A percentile compares a stretch with the other conserved stretches of the same genome.
These are phyloP conservation scores for Shiraia sp. DNA, from an alignment of 2,329 filamentous ascomycete genomes.

Conservation along the genomic window DNA sequence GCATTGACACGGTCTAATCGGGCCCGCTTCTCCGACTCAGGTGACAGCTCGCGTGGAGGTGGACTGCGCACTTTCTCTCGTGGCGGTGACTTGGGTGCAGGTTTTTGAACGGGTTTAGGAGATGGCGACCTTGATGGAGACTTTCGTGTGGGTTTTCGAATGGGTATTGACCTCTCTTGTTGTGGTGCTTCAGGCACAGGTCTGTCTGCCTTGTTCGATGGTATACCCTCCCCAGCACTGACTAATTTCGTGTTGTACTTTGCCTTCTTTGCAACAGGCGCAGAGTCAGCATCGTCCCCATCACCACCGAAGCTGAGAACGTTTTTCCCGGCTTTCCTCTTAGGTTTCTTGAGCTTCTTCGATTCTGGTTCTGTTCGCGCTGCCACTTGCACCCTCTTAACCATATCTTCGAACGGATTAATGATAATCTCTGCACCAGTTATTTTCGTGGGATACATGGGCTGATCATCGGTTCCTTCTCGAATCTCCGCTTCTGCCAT, in stretches of 20 bases:
- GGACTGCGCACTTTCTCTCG: constrained; percentile 24
- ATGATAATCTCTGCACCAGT: constrained; percentile 73
- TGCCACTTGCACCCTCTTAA: constrained; percentile 65
- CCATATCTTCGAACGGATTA: constrained; percentile 83
- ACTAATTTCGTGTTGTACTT: constrained; percentile 81
- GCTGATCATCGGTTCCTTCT: constrained; percentile 75
- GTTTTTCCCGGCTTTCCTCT: constrained; percentile 75
- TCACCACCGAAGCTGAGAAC: constrained; percentile 77
- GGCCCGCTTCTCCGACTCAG: constrained; percentile 43
- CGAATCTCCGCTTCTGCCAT: constrained; percentile 87
- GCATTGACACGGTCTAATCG: constrained; percentile 72
- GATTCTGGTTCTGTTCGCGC: constrained; percentile 51
- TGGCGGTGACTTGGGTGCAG: constrained; percentile 16
- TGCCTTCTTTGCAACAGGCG: constrained; percentile 70
- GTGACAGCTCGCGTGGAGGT: constrained; percentile 46
- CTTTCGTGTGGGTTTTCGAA: constrained; percentile 32
- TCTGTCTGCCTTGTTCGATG: constrained; percentile 47
- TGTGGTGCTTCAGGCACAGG: no score
- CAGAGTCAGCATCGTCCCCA: constrained; percentile 58
- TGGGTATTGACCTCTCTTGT: constrained; percentile 33
- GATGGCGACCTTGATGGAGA: constrained; percentile 31
- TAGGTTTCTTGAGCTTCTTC: constrained; percentile 56
- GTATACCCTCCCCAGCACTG: constrained; percentile 45
- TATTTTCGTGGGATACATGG: constrained; percentile 83
- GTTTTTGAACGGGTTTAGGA: constrained; percentile 19